Percentiles rank a stretch among this genome's conserved stretches.
These are phyloP conservation scores for Pichia ethanolica DNA, from an alignment of 805 yeast genomes.

Conservation along the genomic window DNA sequence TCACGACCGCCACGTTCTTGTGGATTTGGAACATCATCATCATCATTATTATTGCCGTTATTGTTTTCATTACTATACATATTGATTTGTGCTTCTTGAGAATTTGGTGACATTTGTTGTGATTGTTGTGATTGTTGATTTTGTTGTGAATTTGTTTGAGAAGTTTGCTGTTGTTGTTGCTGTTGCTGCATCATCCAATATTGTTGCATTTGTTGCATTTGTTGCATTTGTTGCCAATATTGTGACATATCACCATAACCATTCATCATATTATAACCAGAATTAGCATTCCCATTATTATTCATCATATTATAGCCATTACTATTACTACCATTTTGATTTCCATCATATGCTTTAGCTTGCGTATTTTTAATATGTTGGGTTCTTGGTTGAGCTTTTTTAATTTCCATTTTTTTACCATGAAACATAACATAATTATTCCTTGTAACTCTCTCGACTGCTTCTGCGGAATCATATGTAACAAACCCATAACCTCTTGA, in stretches of 20 bases:
- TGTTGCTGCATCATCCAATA: slow-evolving; percentile 23
- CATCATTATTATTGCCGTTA: slow-evolving; percentile 15
- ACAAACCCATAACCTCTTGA: slow-evolving; percentile 97
- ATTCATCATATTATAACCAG: slow-evolving; percentile 27
- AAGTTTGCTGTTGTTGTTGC: slow-evolving; percentile 14
- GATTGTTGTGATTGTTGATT: slow-evolving; percentile 10
- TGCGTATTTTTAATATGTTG: slow-evolving; percentile 34
- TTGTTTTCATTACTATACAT: slow-evolving; percentile 9
- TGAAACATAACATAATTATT: slow-evolving; percentile 76
- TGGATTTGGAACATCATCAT: slow-evolving; percentile 30
- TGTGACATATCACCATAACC: slow-evolving; percentile 34
- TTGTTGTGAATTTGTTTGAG: background rate
- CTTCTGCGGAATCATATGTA: slow-evolving; percentile 90
- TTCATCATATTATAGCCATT: slow-evolving; percentile 11
- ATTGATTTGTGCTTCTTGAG: slow-evolving; percentile 10
- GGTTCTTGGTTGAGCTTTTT: slow-evolving; percentile 77
- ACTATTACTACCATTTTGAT: slow-evolving; percentile 12
- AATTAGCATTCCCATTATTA: background rate
- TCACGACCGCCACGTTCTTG: slow-evolving; percentile 20
- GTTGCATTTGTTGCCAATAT: slow-evolving; percentile 58
- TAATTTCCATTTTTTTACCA: slow-evolving; percentile 79
- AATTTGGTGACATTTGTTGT: slow-evolving; percentile 8
- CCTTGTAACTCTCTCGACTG: slow-evolving; percentile 82
- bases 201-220: slow-evolving; percentile 35
- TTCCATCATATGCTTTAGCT: slow-evolving; percentile 13